Evolutionary conservation across 805 yeast genomes (phyloP).

Genomic region (Kodamaea kakaduensis): DNA sequence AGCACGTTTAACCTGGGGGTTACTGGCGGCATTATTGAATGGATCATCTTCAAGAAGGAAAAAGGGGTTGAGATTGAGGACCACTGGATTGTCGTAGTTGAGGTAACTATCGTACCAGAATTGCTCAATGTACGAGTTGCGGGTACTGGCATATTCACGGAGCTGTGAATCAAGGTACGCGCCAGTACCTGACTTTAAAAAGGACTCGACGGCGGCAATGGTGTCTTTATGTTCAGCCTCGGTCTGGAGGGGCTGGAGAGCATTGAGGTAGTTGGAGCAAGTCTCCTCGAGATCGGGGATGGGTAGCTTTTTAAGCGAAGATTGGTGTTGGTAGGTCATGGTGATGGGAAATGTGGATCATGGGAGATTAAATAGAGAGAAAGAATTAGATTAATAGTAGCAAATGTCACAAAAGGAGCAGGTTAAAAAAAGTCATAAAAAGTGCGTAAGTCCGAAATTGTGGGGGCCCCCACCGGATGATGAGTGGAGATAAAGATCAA

Average conservation of each 20-base stretch:
- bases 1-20: slow-evolving; percentile 72
- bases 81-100: slow-evolving; percentile 85
- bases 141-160: slow-evolving; percentile 53
- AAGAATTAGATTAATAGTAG: no score
- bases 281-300: slow-evolving; percentile 74
- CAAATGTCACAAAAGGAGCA: no score
- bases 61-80: slow-evolving; percentile 86
- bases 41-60: slow-evolving; percentile 91
- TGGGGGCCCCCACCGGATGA: no score
- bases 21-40: slow-evolving; percentile 46
- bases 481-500: no score
- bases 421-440: no score
- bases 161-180: slow-evolving; percentile 61
- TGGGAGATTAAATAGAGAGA: no score
- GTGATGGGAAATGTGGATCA: background rate
- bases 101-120: slow-evolving; percentile 92
- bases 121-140: slow-evolving; percentile 84
- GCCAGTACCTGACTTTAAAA: slow-evolving; percentile 50
- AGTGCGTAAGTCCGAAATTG: no score
- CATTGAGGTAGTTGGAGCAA: slow-evolving; percentile 59
- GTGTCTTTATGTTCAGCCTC: slow-evolving; percentile 65
- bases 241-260: slow-evolving; percentile 77
- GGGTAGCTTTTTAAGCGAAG: slow-evolving; percentile 61
- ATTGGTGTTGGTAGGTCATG: slow-evolving; percentile 56
- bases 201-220: slow-evolving; percentile 50